A percentile compares a stretch with the other conserved stretches of the same genome.
These are phyloP conservation scores for Raddia guianensis DNA, from an alignment of 176 grass and related monocot genomes.

Conservation along the genomic window DNA sequence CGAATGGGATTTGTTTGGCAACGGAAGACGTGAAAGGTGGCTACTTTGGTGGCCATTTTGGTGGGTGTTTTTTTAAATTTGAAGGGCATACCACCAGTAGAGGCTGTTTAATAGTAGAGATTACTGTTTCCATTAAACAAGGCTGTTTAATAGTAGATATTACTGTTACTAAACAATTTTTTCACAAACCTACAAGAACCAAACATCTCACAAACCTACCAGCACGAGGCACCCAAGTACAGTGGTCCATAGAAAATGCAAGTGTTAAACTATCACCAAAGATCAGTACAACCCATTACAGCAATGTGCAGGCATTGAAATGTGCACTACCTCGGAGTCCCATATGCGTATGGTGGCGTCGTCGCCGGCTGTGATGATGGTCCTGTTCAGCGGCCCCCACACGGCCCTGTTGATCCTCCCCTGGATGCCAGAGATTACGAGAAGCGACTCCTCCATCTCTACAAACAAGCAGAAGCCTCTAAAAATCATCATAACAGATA, in stretches of 20 bases:
- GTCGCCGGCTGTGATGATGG: slow-evolving; percentile 90
- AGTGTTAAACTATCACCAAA: not conserved
- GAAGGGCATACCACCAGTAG: too few species aligned
- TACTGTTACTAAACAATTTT: not conserved
- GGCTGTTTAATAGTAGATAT: too few species aligned
- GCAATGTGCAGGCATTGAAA: not conserved
- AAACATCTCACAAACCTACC: not conserved
- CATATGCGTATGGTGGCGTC: slow-evolving; percentile 83
- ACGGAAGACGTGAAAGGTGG: too few species aligned
- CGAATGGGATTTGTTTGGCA: too few species aligned
- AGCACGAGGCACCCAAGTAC: not conserved
- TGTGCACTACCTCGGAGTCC: slow-evolving; percentile 70
- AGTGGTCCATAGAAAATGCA: not conserved
- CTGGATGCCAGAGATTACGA: slow-evolving; percentile 73
- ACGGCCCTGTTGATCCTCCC: slow-evolving; percentile 95
- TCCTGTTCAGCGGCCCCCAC: slow-evolving; percentile 88
- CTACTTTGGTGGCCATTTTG: too few species aligned
- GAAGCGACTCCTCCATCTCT: slow-evolving; percentile 73
- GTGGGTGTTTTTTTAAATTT: too few species aligned
- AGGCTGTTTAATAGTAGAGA: too few species aligned
- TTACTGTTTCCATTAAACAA: not conserved
- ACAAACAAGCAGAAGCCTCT: slow-evolving; percentile 11
- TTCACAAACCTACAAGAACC: not conserved
- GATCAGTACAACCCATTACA: not conserved
- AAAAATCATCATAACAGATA: not conserved